Percentiles rank a stretch among this genome's conserved stretches.
Evolutionary conservation across 1,284 basidiomycete genomes (phyloP).

Genomic region (Tilletia horrida): DNA sequence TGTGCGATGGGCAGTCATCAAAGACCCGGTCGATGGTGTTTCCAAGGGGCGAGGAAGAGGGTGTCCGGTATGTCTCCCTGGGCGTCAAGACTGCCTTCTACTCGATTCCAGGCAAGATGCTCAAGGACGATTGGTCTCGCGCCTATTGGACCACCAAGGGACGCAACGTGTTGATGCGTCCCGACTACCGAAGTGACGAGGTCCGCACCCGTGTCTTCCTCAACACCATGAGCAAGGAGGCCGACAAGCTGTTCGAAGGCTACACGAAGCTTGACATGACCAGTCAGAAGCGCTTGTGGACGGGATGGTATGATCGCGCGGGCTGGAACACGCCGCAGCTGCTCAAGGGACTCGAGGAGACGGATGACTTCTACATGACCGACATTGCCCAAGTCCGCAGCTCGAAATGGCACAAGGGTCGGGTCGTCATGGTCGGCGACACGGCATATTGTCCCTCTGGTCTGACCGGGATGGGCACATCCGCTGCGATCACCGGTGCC

Average conservation of each 20-base stretch:
- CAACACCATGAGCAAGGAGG: slow-evolving; percentile 10
- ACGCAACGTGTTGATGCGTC: slow-evolving; percentile 24
- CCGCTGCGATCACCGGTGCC: slow-evolving; percentile 30
- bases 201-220: slow-evolving; percentile 22
- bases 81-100: slow-evolving; percentile 25
- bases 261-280: background rate
- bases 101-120: slow-evolving; percentile 23
- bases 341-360: slow-evolving; percentile 22
- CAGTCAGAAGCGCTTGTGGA: slow-evolving; percentile 26
- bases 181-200: slow-evolving; percentile 28
- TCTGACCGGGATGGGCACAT: slow-evolving; percentile 37
- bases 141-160: slow-evolving; percentile 22
- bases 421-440: slow-evolving; percentile 38
- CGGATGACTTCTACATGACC: slow-evolving; percentile 34
- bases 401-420: slow-evolving; percentile 27
- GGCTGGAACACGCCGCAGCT: slow-evolving; percentile 29
- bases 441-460: slow-evolving; percentile 36
- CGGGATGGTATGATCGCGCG: slow-evolving; percentile 21
- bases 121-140: slow-evolving; percentile 27
- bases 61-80: slow-evolving; percentile 18
- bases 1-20: slow-evolving; percentile 39
- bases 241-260: background rate
- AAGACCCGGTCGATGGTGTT: slow-evolving; percentile 31
- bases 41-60: slow-evolving; percentile 17
- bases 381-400: slow-evolving; percentile 33